Conservation (phyloP, 2,329 filamentous ascomycete species). For the Davidsoniella neocaledoniae region DNA sequence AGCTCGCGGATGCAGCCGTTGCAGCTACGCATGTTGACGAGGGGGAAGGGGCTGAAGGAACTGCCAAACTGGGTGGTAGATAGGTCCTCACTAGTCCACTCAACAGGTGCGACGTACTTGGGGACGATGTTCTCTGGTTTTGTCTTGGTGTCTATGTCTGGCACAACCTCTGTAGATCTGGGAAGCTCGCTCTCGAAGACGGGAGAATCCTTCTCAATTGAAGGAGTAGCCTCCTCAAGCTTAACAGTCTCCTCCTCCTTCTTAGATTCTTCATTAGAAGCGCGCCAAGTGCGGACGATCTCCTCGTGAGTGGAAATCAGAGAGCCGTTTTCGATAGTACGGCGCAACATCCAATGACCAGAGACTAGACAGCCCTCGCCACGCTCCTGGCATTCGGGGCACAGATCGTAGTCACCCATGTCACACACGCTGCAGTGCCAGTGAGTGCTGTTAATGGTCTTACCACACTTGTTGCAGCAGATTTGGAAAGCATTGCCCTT, state of each 20-base stretch:
- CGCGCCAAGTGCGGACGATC: slow-evolving; percentile 30
- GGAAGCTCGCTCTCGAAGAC: not conserved
- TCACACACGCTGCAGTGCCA: slow-evolving; percentile 94
- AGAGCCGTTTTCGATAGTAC: slow-evolving; percentile 58
- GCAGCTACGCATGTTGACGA: slow-evolving; percentile 45
- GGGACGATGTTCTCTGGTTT: not conserved
- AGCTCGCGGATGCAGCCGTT: slow-evolving; percentile 43
- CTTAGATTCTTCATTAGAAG: not conserved
- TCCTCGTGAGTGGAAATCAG: slow-evolving; percentile 79
- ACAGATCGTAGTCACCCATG: slow-evolving; percentile 86
- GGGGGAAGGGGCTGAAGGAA: not conserved
- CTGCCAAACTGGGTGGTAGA: not conserved
- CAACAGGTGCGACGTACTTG: not conserved
- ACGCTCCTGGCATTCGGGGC: slow-evolving; percentile 56
- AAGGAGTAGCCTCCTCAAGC: not conserved
- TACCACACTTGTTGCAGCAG: slow-evolving; percentile 83
- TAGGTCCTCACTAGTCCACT: not conserved
- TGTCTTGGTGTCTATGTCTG: too few species aligned
- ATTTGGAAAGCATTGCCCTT: slow-evolving; percentile 49
- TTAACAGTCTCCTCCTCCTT: not conserved
- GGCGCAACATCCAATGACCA: slow-evolving; percentile 89
- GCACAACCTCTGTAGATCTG: too few species aligned
- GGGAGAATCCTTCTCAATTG: not conserved
- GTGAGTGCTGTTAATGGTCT: slow-evolving; percentile 61
- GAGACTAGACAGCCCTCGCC: slow-evolving; percentile 64